Evolutionary conservation across 2,329 filamentous ascomycete species (phyloP).

Genomic region (Celoporthe dispersa): DNA sequence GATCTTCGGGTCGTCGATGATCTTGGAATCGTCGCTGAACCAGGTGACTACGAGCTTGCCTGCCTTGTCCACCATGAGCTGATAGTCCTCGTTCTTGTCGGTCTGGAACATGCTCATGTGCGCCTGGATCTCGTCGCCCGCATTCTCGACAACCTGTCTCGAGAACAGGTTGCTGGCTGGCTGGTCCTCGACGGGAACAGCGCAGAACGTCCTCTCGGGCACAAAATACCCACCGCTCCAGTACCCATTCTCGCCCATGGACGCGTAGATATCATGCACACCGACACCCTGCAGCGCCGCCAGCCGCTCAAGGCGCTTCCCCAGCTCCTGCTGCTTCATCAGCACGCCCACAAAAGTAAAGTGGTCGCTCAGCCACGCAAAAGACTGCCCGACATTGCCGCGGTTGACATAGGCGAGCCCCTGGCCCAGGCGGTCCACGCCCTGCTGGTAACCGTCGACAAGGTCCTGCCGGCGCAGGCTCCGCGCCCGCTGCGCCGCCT

Average conservation of each 20-base stretch:
- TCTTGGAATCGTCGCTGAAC: conserved; percentile 52
- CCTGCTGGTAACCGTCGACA: conserved; percentile 52
- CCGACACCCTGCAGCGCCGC: conserved; percentile 66
- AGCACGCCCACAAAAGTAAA: conserved; percentile 85
- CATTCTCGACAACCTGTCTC: conserved; percentile 65
- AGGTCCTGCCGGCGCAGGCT: conserved; percentile 53
- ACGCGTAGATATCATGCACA: conserved; percentile 76
- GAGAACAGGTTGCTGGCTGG: conserved; percentile 49
- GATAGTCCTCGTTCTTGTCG: conserved; percentile 66
- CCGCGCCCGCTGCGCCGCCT: conserved; percentile 50
- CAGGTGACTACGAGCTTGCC: conserved; percentile 62
- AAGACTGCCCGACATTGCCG: conserved; percentile 67
- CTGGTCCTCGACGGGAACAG: conserved; percentile 58
- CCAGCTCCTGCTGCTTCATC: conserved; percentile 73
- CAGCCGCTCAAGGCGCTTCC: conserved; percentile 67
- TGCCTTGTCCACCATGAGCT: conserved; percentile 63
- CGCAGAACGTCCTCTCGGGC: conserved; percentile 78
- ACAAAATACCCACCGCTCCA: conserved; percentile 64
- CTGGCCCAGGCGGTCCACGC: conserved; percentile 55
- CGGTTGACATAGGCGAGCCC: conserved; percentile 62
- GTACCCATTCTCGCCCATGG: conserved; percentile 72
- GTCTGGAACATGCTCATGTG: conserved; percentile 71
- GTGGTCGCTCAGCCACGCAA: conserved; percentile 80
- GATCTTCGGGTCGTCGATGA: conserved; percentile 48
- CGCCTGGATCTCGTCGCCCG: conserved; percentile 72